Conservation (phyloP, 83 land plant species). For the Thuja plicata region DNA sequence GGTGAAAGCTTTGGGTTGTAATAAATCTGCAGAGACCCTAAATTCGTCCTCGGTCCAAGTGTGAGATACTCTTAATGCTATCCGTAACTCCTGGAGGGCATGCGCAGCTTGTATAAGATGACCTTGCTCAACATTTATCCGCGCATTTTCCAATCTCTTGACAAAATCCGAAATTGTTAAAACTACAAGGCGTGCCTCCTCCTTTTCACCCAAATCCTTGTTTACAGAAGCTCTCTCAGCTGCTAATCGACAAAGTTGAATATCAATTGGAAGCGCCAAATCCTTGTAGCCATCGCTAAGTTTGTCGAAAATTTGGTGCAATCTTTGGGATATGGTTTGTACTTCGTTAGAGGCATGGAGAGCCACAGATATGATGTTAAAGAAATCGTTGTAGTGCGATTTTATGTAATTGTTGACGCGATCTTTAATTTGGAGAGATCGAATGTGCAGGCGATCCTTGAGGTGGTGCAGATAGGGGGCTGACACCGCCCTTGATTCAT, state of each 20-base stretch:
- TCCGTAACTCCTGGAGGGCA: slow-evolving; percentile 28
- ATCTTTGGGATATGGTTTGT: slow-evolving; percentile 18
- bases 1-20: background rate
- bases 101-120: slow-evolving; percentile 46
- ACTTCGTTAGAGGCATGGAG: slow-evolving; percentile 26
- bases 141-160: slow-evolving; percentile 33
- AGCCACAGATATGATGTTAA: slow-evolving; percentile 38
- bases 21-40: background rate
- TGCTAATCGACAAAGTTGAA: slow-evolving; percentile 41
- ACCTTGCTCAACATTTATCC: slow-evolving; percentile 38
- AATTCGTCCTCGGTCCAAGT: background rate
- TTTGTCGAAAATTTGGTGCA: slow-evolving; percentile 25
- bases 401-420: slow-evolving; percentile 44
- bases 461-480: slow-evolving; percentile 90
- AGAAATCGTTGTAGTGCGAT: slow-evolving; percentile 49
- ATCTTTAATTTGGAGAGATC: slow-evolving; percentile 69
- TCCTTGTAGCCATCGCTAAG: slow-evolving; percentile 20
- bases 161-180: slow-evolving; percentile 26
- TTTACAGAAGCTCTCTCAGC: slow-evolving; percentile 23
- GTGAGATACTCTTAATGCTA: background rate
- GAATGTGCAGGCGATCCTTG: slow-evolving; percentile 56
- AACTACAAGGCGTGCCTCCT: slow-evolving; percentile 42
- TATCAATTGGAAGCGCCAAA: background rate
- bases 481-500: slow-evolving; percentile 57
- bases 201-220: slow-evolving; percentile 46